Evolutionary conservation across 345 rosid species (phyloP), one percentile per base, ranked within the genome.

Genomic region (Syzygium grande): DNA sequence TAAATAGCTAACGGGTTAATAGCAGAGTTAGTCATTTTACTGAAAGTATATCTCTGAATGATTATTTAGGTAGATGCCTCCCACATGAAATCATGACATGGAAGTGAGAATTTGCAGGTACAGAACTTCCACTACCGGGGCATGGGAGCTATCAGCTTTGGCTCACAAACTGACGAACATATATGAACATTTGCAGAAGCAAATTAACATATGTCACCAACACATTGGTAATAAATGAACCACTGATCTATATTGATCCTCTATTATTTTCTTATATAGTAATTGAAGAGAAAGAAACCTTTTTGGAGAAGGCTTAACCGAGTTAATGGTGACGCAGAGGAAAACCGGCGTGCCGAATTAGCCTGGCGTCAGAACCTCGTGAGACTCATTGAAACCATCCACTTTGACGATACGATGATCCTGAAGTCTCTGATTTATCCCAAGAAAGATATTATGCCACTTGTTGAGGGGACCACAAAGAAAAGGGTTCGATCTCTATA

Each of bases 371-470:
- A 90, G 88, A 41, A 65, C 86, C 93, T 97, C 55, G 51, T 87
- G 73, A 86, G 88, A 84, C 94, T 97, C 52, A 89, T 96, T 41
- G 96, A 93, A 9, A 90, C 87, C 51, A 86, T 88, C 83, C 99
- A 98, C 89, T 93, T 94, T 38, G 99, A 98, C 91, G 97, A 98
- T 93, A 93, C 95, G 96, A 95, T 92, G 93, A 86, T 97, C 86
- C 96, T 98, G 49, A 96, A 90, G 93, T 97, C 96, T 89, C 89
- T 98, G 89, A 92, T 98, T 84, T 93, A 93, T 89, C 92, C 92
- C n/a, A 94, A 90, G 93, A 92, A 91, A 87, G 94, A 98, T 86
- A 87, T 88, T 63, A 90, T 68, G 52, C 98, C 99, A 4, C 92
- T 98, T 78, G 85, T 94, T 38, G 98, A 98, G 56, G 97, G 99